These are phyloP conservation scores for Lactarius hengduanensis DNA, from an alignment of 768 basidiomycete species.

Conservation along the genomic window DNA sequence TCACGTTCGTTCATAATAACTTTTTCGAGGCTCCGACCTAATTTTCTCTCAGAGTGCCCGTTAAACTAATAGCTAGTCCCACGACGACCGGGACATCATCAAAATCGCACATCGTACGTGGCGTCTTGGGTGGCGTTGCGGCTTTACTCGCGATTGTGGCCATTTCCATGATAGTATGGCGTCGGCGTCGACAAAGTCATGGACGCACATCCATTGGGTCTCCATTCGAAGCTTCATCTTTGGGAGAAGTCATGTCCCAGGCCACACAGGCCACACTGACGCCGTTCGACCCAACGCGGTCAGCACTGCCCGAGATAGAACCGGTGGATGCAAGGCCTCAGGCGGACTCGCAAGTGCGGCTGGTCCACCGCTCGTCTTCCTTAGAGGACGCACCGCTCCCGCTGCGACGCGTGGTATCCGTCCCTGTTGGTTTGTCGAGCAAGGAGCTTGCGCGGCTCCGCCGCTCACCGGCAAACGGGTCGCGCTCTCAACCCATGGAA, in stretches of 20 bases:
- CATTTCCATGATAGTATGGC: neutral
- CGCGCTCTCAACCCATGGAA: neutral
- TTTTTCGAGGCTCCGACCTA: neutral
- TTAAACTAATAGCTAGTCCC: neutral
- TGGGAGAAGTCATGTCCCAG: neutral
- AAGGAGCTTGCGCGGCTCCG: constrained; percentile 21
- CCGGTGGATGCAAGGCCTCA: neutral
- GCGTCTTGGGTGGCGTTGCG: constrained; percentile 16
- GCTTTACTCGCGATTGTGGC: neutral
- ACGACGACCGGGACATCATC: neutral
- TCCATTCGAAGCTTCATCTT: neutral
- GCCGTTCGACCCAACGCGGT: neutral
- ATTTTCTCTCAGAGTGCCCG: neutral
- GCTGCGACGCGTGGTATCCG: neutral
- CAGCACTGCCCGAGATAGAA: neutral
- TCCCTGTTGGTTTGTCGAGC: constrained; percentile 8
- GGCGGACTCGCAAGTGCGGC: neutral
- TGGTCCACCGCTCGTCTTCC: neutral
- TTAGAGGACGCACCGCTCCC: neutral
- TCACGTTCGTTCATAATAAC: constrained; percentile 20
- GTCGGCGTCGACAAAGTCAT: constrained; percentile 7
- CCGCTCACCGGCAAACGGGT: neutral
- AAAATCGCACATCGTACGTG: constrained; percentile 13
- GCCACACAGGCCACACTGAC: neutral
- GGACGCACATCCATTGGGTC: neutral